phyloP scores from a whole-genome alignment of 2,329 filamentous ascomycete genomes.

The Cercospora janseana region DNA sequence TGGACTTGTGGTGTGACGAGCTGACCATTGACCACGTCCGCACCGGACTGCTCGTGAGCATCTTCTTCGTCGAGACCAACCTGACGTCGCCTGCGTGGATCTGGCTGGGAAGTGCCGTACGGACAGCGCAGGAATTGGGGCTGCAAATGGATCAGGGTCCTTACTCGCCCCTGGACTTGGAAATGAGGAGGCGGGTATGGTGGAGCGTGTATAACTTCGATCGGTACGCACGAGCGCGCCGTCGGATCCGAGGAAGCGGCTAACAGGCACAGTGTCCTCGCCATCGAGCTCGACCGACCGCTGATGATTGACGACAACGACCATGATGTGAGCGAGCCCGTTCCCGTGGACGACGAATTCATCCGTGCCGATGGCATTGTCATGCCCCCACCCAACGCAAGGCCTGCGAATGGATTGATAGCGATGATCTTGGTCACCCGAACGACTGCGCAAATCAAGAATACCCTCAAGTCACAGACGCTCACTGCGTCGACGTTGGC shows the following conservation, averaged over 20 bases:
- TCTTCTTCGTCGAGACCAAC: constrained; percentile 84
- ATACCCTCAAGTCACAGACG: constrained; percentile 65
- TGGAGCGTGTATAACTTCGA: constrained; percentile 93
- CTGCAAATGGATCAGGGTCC: constrained; percentile 72
- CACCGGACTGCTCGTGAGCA: constrained; percentile 67
- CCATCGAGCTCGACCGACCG: constrained; percentile 77
- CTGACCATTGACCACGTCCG: constrained; percentile 74
- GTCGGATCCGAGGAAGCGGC: not conserved
- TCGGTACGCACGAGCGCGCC: constrained; percentile 54
- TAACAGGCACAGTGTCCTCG: constrained; percentile 56
- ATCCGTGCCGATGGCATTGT: constrained; percentile 56
- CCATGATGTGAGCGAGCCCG: constrained; percentile 79
- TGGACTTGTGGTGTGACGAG: constrained; percentile 80
- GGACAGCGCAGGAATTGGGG: constrained; percentile 78
- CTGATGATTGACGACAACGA: constrained; percentile 82
- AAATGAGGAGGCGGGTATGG: constrained; percentile 87
- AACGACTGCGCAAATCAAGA: constrained; percentile 70
- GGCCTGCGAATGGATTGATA: constrained; percentile 68
- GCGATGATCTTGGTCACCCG: constrained; percentile 79
- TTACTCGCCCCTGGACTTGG: constrained; percentile 72
- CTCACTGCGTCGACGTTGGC: constrained; percentile 67
- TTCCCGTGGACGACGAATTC: constrained; percentile 75
- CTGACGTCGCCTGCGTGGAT: constrained; percentile 80
- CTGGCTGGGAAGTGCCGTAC: constrained; percentile 77
- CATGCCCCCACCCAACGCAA: constrained; percentile 38